phyloP scores from a whole-genome alignment of 2,329 filamentous ascomycete species.

The Aspergillus melleus region DNA sequence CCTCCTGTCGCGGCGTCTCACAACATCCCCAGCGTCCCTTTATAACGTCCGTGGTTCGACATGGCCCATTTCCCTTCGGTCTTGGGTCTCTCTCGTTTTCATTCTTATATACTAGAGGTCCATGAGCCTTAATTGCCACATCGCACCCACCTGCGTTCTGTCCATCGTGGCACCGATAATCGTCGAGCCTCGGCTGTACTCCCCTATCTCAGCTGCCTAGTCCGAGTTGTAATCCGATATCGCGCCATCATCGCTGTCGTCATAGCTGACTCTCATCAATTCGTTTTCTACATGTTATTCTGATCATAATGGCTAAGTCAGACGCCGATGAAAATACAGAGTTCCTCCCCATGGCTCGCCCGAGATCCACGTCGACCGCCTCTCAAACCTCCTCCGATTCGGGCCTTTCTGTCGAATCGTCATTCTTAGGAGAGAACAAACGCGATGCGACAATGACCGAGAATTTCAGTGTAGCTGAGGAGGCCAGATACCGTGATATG shows the following conservation, averaged over 20 bases:
- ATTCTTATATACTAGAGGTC: not conserved
- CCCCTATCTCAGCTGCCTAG: not conserved
- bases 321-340: constrained; percentile 26
- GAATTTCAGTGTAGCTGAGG: constrained; percentile 9
- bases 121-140: not conserved
- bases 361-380: constrained; percentile 24
- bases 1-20: not conserved
- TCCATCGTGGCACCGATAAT: not conserved
- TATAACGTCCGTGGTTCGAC: not conserved
- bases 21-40: not conserved
- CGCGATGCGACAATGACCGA: constrained; percentile 12
- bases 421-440: constrained; percentile 30
- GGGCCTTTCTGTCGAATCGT: constrained; percentile 34
- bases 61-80: not conserved
- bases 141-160: not conserved
- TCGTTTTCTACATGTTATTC: constrained; percentile 6
- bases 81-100: not conserved
- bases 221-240: not conserved
- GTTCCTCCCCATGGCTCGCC: constrained; percentile 28
- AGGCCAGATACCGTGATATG: constrained; percentile 34
- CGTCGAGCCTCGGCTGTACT: constrained; percentile 1
- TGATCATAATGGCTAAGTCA: constrained; percentile 27
- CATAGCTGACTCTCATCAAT: not conserved
- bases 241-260: not conserved
- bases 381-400: constrained; percentile 37